Evolutionary conservation across 139 green algal genomes (phyloP), one percentile per base, ranked within the genome.

Genomic region (Volvox reticuliferus): DNA sequence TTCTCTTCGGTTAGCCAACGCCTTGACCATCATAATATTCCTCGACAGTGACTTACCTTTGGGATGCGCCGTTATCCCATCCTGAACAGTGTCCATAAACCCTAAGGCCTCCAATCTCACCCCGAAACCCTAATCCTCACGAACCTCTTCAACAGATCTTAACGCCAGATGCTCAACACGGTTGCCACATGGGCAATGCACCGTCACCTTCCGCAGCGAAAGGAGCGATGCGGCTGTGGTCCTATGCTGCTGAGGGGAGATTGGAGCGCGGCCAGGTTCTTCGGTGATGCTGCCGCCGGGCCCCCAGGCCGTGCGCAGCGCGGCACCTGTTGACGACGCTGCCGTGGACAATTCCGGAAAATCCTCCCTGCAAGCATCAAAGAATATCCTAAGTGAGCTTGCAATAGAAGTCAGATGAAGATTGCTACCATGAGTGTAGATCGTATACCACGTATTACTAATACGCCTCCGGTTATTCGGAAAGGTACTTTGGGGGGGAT

Each of bases 161-260:
- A 98, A 67, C 16, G 92, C 95, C 21, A 93, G 84, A 91, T 97
- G 93, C 36, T 92, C 94, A 30, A 92, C 73, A 0, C 94, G 89
- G 35, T 94, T 84, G 3, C 96, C 96, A 84, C 96, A 98, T 18
- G 89, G 82, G 91, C 96, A 98, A 30, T 89, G 80, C 12, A 85
- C 89, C 5, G 91, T 92, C n/a, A 86, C 89, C 77, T 92, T 92
- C 22, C 86, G 76, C 55, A 89, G 84, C 78, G 85, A 82, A 63
- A 86, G 78, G 32, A 87, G 62, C 35, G 36, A 22, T 24, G 78
- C 26, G 35, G 77, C 21, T 37, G 36, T 55, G 76, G 17, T 82
- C 33, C 33, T 82, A 55, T 55, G 44, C 44, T 55, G 44, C 44
- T 55, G 44, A 55, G 44, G 44, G 44, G 44, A 82, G 14, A 5